A percentile compares a stretch with the other conserved stretches of the same genome.
Conservation (phyloP, 768 basidiomycete species). For the Rhizopogon vesiculosus region DNA sequence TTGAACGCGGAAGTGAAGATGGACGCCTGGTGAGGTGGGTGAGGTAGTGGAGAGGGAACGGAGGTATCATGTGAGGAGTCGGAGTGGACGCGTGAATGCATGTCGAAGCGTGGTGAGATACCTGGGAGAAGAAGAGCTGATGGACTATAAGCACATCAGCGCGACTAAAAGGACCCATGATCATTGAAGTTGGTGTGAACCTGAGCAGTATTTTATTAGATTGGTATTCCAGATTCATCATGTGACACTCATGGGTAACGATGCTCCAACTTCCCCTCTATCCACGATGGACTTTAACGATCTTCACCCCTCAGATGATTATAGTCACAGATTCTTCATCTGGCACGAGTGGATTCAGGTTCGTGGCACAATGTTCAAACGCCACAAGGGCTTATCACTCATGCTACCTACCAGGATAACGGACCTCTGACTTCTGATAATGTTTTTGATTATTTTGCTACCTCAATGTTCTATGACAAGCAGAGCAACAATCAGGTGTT, state of each 20-base stretch:
- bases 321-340: slow-evolving; percentile 79
- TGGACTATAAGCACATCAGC: not conserved
- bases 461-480: slow-evolving; percentile 92
- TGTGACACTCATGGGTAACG: too few species aligned
- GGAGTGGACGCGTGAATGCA: slow-evolving; percentile 19
- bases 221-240: not conserved
- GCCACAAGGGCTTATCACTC: slow-evolving; percentile 1
- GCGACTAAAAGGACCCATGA: not conserved
- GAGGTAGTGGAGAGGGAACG: slow-evolving; percentile 4
- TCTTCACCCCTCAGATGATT: slow-evolving; percentile 77
- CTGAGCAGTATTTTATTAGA: not conserved
- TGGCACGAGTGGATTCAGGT: slow-evolving; percentile 92
- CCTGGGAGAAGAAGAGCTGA: slow-evolving; percentile 17
- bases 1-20: slow-evolving; percentile 1
- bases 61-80: slow-evolving; percentile 5
- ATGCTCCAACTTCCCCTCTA: not conserved
- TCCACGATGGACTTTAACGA: slow-evolving; percentile 47
- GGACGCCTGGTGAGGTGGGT: not conserved
- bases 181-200: not conserved
- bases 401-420: slow-evolving; percentile 47
- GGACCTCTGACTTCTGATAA: slow-evolving; percentile 73
- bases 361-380: slow-evolving; percentile 2
- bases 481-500: slow-evolving; percentile 90
- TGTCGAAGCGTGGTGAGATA: slow-evolving; percentile 18
- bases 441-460: slow-evolving; percentile 87